Base-by-base conservation (phyloP, 305 asterid species). In the Fraxinus angustifolia region DNA sequence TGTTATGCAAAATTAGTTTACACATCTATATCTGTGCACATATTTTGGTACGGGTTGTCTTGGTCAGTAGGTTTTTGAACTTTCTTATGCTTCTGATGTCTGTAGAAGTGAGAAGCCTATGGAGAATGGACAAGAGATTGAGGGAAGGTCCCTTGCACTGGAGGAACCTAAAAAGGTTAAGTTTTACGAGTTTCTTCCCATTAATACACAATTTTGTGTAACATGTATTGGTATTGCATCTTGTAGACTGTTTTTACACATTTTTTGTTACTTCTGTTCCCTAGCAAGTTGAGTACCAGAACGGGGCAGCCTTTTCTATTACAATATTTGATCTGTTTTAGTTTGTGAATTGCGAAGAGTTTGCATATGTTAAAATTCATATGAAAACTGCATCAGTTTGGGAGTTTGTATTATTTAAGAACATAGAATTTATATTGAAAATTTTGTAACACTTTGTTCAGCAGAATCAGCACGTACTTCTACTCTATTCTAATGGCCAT, bases 91-190 rank as follows among this genome's bases (percentile, higher is more conserved):
- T 8, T 60, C 72, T 3, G 73, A 35, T 81, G 19, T 89, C 73
- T 88, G 82, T 87, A 90, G 97, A 81, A 86, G 76, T 65, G 87
- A 65, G 73, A 85, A 87, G 79, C 84, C 79, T 79, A 85, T 84
- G 73, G 88, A 91, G 85, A 85, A 78, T 31, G 86, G 58, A 73
- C 80, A 83, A 73, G 91, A 79, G 77, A 77, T 76, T 45, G 85
- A 75, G 76, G 93, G 84, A 85, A 87, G 80, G 34, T 71, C 87
- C 75, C 68, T 45, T 68, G 78, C 79, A 78, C 83, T 88, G 38
- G 82, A 71, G 75, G 88, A 85, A 60, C 87, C 87, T 23, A 87
- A 83, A 85, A 96, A 92, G 93, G 96, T 91, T 34, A 65, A 23
- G 30, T 26, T 30, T 68, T 70, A 30, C 40, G 6, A 70, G 75